Evolutionary conservation across 2,329 filamentous ascomycete species (phyloP).

Genomic region (Cercospora zeina): DNA sequence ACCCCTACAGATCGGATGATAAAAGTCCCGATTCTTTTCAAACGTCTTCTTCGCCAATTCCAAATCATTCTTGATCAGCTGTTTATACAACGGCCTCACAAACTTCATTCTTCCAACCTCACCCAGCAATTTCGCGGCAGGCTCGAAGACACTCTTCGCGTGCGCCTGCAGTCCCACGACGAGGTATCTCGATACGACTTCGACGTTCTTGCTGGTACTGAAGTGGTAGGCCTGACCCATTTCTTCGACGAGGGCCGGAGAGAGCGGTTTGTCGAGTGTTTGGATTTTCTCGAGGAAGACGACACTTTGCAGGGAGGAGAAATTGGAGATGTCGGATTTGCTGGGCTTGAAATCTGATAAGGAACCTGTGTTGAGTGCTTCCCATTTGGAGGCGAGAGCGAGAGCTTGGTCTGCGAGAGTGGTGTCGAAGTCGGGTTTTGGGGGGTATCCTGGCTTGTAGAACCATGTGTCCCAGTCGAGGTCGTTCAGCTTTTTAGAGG

Average conservation of each 20-base stretch:
- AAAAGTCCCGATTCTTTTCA: conserved; percentile 84
- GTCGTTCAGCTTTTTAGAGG: conserved; percentile 62
- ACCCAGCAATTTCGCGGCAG: conserved; percentile 72
- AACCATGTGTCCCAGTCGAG: conserved; percentile 92
- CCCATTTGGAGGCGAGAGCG: conserved; percentile 77
- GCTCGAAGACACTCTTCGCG: conserved; percentile 67
- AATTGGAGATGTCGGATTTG: conserved; percentile 67
- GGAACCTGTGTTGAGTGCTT: conserved; percentile 49
- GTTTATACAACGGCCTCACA: conserved; percentile 79
- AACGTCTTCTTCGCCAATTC: conserved; percentile 78
- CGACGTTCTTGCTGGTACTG: conserved; percentile 75
- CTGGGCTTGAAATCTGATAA: conserved; percentile 58
- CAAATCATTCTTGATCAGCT: conserved; percentile 71
- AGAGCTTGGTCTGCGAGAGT: conserved; percentile 84
- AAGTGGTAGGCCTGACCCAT: conserved; percentile 77
- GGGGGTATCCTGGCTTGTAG: conserved; percentile 82
- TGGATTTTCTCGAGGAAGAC: conserved; percentile 85
- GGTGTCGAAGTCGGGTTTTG: conserved; percentile 89
- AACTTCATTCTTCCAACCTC: conserved; percentile 95
- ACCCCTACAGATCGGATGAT: conserved; percentile 85
- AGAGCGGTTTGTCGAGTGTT: conserved; percentile 64
- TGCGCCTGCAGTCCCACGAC: conserved; percentile 74
- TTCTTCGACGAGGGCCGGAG: conserved; percentile 63
- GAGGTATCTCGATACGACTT: conserved; percentile 79
- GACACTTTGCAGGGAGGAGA: conserved; percentile 84